Percentiles rank a stretch among this genome's conserved stretches.
phyloP scores from a whole-genome alignment of 192 early-diverging fungal species.

The Backusella liffmaniae region DNA sequence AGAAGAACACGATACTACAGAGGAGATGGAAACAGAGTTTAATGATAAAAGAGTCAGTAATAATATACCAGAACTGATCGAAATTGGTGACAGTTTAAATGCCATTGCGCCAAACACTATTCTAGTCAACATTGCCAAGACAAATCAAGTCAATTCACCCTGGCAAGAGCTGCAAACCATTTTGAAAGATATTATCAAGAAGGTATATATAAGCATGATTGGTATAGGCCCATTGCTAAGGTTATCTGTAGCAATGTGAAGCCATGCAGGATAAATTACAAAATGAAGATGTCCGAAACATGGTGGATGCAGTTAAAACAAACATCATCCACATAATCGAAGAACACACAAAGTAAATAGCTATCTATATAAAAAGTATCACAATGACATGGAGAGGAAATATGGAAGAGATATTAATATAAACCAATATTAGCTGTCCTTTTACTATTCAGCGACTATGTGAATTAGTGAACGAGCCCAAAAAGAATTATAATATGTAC shows the following conservation, averaged over 20 bases:
- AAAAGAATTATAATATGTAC: constrained; percentile 18
- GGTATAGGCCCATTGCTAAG: no score
- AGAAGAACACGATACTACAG: neutral
- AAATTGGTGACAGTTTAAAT: constrained; percentile 2
- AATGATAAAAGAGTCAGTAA: neutral
- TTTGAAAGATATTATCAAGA: neutral
- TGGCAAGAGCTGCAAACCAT: constrained; percentile 16
- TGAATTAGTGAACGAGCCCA: constrained; percentile 15
- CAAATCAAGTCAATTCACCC: neutral
- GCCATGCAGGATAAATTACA: neutral
- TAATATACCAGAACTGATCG: constrained; percentile 11
- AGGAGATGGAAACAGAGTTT: constrained; percentile 5
- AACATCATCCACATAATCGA: constrained; percentile 7
- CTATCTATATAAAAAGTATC: neutral
- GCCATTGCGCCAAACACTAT: neutral
- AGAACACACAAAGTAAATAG: constrained; percentile 5
- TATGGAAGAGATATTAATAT: neutral
- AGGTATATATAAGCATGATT: neutral
- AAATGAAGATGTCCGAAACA: neutral
- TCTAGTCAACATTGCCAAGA: constrained; percentile 5
- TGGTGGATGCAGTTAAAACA: constrained; percentile 2
- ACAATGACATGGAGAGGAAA: neutral
- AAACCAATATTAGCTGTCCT: neutral
- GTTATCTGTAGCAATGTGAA: constrained; percentile 12
- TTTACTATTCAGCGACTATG: constrained; percentile 25